Conservation (phyloP, 805 yeast genomes). For the Phaffomyces opuntiae region DNA sequence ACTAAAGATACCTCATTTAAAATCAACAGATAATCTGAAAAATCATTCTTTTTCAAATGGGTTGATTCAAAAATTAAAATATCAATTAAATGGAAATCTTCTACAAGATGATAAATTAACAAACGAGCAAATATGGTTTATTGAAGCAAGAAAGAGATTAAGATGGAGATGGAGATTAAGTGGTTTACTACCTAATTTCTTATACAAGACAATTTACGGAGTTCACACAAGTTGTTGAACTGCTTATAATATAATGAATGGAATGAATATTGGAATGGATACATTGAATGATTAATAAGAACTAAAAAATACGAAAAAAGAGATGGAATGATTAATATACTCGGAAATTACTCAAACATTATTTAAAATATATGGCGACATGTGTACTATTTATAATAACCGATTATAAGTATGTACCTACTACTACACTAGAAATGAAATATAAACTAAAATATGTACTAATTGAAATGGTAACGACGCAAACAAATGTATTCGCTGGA, state of each 20-base stretch:
- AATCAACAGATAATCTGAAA: conserved; percentile 4
- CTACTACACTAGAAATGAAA: no score
- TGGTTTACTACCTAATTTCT: conserved; percentile 35
- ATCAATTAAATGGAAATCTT: conserved; percentile 19
- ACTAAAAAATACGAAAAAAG: no score
- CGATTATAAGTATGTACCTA: no score
- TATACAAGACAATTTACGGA: conserved; percentile 3
- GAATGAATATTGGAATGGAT: background rate
- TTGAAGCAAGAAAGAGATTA: conserved; percentile 32
- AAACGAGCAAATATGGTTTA: conserved; percentile 25
- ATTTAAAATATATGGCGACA: no score
- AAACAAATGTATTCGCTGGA: no score
- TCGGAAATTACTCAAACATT: no score
- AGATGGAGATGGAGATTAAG: conserved; percentile 47
- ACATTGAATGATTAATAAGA: no score
- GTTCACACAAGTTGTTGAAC: background rate
- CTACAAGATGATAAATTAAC: conserved; percentile 6
- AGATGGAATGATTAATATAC: no score
- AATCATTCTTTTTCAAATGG: conserved; percentile 24
- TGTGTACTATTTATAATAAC: no score
- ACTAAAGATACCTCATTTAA: conserved; percentile 5
- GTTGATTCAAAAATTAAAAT: conserved; percentile 25
- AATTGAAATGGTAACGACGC: no score
- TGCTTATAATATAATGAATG: background rate
- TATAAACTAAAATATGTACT: no score